Evolutionary conservation across 2,329 filamentous ascomycete genomes (phyloP).

Genomic region (Diaporthe humulicola): DNA sequence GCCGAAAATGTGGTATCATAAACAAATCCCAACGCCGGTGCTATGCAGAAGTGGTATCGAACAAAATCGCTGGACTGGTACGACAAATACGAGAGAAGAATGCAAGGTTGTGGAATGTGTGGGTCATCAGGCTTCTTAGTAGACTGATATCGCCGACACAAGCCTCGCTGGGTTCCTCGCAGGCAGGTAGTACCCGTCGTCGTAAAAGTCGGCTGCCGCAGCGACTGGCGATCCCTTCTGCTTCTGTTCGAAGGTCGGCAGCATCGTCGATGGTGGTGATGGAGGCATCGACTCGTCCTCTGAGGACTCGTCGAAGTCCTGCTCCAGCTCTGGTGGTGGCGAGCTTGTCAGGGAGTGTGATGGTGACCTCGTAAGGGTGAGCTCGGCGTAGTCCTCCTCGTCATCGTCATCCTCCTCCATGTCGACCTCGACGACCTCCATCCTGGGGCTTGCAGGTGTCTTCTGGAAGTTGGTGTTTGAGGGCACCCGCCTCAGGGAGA

Average conservation of each 20-base stretch:
- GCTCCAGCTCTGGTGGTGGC: conserved; percentile 78
- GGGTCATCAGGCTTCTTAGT: conserved; percentile 53
- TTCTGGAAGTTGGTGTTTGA: conserved; percentile 49
- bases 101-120: conserved; percentile 58
- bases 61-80: conserved; percentile 33
- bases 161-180: conserved; percentile 63
- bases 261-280: conserved; percentile 70
- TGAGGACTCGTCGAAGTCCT: conserved; percentile 74
- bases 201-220: conserved; percentile 58
- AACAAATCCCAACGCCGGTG: conserved; percentile 32
- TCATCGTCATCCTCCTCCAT: conserved; percentile 68
- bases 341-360: conserved; percentile 66
- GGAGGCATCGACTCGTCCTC: conserved; percentile 83
- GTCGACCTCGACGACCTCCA: conserved; percentile 53
- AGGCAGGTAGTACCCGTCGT: conserved; percentile 66
- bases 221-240: conserved; percentile 57
- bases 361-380: conserved; percentile 76
- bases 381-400: conserved; percentile 74
- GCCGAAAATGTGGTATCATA: conserved; percentile 34
- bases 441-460: conserved; percentile 50
- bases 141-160: conserved; percentile 69
- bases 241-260: conserved; percentile 73
- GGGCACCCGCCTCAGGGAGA: conserved; percentile 61
- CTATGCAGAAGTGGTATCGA: conserved; percentile 39
- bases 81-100: conserved; percentile 41